Conservation (phyloP, 2,329 filamentous ascomycete species). For the Clarireedia sp. region DNA sequence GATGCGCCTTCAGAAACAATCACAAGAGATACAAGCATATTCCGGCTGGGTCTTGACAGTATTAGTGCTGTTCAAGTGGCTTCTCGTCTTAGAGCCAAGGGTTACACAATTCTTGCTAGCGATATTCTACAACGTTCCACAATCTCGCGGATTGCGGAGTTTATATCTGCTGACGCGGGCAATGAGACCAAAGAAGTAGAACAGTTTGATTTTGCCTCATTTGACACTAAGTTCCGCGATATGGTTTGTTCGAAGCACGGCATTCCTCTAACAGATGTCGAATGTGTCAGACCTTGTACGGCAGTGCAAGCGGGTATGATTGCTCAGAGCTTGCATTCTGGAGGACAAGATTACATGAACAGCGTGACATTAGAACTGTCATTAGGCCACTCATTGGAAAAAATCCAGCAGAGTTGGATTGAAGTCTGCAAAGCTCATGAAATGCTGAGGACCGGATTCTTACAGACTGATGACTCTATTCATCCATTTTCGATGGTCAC, state of each 20-base stretch:
- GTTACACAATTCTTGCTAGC: constrained; percentile 52
- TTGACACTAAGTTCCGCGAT: constrained; percentile 37
- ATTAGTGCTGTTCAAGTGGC: constrained; percentile 80
- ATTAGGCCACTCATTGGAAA: constrained; percentile 30
- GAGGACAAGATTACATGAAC: constrained; percentile 69
- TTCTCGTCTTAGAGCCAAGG: constrained; percentile 51
- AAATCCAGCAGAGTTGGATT: constrained; percentile 52
- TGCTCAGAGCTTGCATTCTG: constrained; percentile 60
- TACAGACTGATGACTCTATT: constrained; percentile 49
- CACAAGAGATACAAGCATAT: constrained; percentile 60
- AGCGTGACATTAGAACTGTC: constrained; percentile 50
- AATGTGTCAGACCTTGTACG: constrained; percentile 68
- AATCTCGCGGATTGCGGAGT: constrained; percentile 29
- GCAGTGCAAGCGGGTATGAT: constrained; percentile 74
- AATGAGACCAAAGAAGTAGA: background rate
- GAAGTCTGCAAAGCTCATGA: constrained; percentile 47
- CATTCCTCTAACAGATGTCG: constrained; percentile 32
- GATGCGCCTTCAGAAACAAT: constrained; percentile 44
- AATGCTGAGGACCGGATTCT: constrained; percentile 72
- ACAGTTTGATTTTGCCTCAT: constrained; percentile 41
- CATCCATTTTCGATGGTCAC: constrained; percentile 69
- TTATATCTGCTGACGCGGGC: no score
- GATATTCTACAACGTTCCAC: constrained; percentile 64
- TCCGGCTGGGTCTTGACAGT: constrained; percentile 83
- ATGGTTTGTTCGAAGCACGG: constrained; percentile 21